These are phyloP conservation scores for Chaetothyriales sp. DNA, from an alignment of 2,329 filamentous ascomycete genomes.

Conservation along the genomic window DNA sequence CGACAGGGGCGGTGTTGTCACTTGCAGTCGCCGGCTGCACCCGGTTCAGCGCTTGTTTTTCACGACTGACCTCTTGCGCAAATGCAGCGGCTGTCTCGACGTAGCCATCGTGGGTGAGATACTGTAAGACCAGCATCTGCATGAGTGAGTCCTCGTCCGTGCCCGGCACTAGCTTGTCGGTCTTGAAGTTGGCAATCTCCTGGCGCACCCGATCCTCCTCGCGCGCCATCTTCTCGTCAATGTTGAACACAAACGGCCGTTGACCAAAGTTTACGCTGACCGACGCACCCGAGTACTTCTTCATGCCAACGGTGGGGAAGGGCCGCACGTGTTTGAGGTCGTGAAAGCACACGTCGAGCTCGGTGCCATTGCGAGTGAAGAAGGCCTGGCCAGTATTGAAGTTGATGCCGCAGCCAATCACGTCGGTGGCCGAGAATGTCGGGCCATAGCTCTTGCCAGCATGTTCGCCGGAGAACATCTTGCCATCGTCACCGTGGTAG, in stretches of 20 bases:
- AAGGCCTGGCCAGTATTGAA: constrained; percentile 47
- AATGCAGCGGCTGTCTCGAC: constrained; percentile 85
- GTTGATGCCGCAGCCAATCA: constrained; percentile 50
- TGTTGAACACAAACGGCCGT: constrained; percentile 75
- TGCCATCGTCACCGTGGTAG: constrained; percentile 52
- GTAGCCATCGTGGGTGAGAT: constrained; percentile 86
- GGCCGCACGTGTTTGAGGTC: constrained; percentile 29
- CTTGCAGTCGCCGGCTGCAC: constrained; percentile 39
- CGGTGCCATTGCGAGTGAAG: constrained; percentile 48
- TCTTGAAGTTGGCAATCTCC: constrained; percentile 45
- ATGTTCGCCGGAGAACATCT: constrained; percentile 44
- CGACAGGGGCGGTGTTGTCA: constrained; percentile 41
- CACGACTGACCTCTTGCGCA: constrained; percentile 59
- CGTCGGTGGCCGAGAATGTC: constrained; percentile 43
- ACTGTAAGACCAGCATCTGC: constrained; percentile 72
- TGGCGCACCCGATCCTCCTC: constrained; percentile 45
- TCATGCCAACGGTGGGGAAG: constrained; percentile 49
- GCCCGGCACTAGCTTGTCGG: constrained; percentile 46
- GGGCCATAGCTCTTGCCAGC: constrained; percentile 44
- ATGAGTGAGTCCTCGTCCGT: constrained; percentile 55
- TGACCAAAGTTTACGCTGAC: constrained; percentile 49
- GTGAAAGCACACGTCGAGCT: constrained; percentile 41
- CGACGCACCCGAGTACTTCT: constrained; percentile 43
- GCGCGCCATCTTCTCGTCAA: constrained; percentile 59
- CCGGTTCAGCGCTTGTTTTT: constrained; percentile 54